phyloP scores from a whole-genome alignment of 345 rosid species.

The Acer campestre region DNA sequence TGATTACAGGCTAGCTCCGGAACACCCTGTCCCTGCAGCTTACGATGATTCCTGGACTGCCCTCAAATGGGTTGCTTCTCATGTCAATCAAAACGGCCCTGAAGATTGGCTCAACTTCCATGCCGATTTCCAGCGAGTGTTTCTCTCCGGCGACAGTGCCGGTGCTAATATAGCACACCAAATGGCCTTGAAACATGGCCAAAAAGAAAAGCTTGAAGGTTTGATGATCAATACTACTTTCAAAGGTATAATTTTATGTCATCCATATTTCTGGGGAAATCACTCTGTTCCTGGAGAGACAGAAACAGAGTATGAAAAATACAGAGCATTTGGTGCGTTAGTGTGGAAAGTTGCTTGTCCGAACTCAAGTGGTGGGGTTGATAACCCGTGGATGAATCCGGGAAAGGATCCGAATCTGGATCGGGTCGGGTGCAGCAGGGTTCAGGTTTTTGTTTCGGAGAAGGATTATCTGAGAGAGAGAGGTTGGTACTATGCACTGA shows the following conservation, averaged over 20 bases:
- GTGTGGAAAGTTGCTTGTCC: conserved; percentile 41
- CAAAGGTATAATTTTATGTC: too few species aligned
- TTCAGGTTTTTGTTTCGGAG: conserved; percentile 21
- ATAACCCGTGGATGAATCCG: conserved; percentile 57
- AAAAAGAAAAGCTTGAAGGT: not conserved
- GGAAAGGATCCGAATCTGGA: not conserved
- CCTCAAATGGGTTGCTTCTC: conserved; percentile 42
- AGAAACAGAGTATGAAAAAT: not conserved
- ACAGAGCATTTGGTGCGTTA: not conserved
- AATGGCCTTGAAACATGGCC: too few species aligned
- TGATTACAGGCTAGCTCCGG: conserved; percentile 40
- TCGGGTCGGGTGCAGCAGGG: conserved; percentile 19
- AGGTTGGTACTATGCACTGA: not conserved
- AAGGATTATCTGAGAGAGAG: not conserved
- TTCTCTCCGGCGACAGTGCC: conserved; percentile 40
- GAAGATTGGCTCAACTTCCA: conserved; percentile 11
- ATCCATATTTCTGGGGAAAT: too few species aligned
- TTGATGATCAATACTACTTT: too few species aligned
- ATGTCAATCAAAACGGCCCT: conserved; percentile 30
- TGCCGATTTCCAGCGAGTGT: conserved; percentile 33
- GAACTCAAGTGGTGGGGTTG: conserved; percentile 28
- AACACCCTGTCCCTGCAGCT: conserved; percentile 37
- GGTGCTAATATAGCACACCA: too few species aligned
- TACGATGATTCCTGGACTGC: conserved; percentile 45
- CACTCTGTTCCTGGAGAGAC: conserved; percentile 24